Evolutionary conservation across 2,329 filamentous ascomycete genomes (phyloP).

Genomic region (Hortaea sp.): DNA sequence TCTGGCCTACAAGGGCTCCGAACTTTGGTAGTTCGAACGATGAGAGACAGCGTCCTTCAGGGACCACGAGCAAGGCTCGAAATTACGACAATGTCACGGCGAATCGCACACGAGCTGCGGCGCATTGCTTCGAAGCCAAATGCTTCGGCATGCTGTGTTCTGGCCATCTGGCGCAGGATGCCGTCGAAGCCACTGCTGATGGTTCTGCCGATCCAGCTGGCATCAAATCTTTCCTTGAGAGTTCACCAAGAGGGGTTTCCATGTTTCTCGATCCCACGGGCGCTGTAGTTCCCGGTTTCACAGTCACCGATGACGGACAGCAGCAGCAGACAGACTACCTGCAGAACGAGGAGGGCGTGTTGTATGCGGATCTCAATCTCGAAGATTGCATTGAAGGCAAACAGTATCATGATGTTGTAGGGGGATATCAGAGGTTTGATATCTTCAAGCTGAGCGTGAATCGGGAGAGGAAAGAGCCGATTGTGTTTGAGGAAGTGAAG

Average conservation of each 20-base stretch:
- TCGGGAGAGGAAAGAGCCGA: conserved; percentile 24
- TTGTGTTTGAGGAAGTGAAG: conserved; percentile 2
- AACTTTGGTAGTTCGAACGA: background rate
- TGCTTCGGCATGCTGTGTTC: conserved; percentile 45
- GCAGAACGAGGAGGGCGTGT: conserved; percentile 38
- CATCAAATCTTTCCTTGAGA: conserved; percentile 23
- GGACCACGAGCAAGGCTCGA: background rate
- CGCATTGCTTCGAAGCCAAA: conserved; percentile 50
- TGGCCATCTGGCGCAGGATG: conserved; percentile 29
- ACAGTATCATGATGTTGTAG: conserved; percentile 48
- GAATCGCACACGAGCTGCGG: conserved; percentile 43
- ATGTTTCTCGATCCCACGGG: conserved; percentile 46
- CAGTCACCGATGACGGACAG: conserved; percentile 29
- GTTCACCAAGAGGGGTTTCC: conserved; percentile 35
- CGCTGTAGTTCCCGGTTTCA: conserved; percentile 38
- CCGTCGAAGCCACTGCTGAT: conserved; percentile 27
- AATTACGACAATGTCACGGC: conserved; percentile 47
- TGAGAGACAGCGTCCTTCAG: background rate
- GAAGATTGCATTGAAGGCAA: conserved; percentile 44
- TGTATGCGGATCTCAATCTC: conserved; percentile 44
- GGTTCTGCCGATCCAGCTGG: conserved; percentile 6
- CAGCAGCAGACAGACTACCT: conserved; percentile 19
- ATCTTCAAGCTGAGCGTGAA: conserved; percentile 44
- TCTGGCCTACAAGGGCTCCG: conserved; percentile 39
- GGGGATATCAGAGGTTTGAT: conserved; percentile 46